A percentile compares a stretch with the other conserved stretches of the same genome.
phyloP scores from a whole-genome alignment of 1,139 yeast species.

The Blastobotrys ciferrii region DNA sequence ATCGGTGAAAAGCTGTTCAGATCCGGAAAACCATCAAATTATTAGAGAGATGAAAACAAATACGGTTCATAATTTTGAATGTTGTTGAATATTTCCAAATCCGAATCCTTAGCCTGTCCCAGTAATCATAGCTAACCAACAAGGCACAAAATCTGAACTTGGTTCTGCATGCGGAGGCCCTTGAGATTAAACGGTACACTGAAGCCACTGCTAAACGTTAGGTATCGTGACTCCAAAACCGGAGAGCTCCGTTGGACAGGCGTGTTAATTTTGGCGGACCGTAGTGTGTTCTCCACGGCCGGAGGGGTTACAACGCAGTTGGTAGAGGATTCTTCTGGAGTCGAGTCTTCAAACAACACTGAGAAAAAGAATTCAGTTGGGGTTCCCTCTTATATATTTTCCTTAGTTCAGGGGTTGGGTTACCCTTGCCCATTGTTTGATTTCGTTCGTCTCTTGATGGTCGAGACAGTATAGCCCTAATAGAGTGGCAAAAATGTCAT shows the following conservation, averaged over 20 bases:
- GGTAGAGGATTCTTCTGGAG: neutral
- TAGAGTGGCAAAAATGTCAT: conserved; percentile 9
- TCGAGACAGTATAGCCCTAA: conserved; percentile 6
- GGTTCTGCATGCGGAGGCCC: neutral
- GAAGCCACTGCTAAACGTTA: conserved; percentile 4
- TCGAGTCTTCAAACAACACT: neutral
- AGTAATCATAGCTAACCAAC: conserved; percentile 5
- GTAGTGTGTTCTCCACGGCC: too few relatives aligned
- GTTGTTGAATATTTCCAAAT: neutral
- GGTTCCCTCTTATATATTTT: neutral
- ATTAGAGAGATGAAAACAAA: conserved; percentile 3
- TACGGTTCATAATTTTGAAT: conserved; percentile 6
- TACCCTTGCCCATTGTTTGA: neutral
- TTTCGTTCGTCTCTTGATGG: neutral
- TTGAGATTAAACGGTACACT: neutral
- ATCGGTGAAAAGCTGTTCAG: neutral
- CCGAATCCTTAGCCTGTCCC: conserved; percentile 1
- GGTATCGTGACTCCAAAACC: conserved; percentile 1
- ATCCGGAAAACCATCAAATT: conserved; percentile 10
- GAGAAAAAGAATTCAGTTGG: neutral
- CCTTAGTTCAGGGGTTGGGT: neutral
- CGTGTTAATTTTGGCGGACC: neutral
- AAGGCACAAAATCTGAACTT: conserved; percentile 4
- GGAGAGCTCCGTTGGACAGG: conserved; percentile 1
- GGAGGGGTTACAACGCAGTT: too few relatives aligned